Percentiles rank a stretch among this genome's conserved stretches.
phyloP scores from a whole-genome alignment of 805 yeast species.

The Kodamaea laetipori region DNA sequence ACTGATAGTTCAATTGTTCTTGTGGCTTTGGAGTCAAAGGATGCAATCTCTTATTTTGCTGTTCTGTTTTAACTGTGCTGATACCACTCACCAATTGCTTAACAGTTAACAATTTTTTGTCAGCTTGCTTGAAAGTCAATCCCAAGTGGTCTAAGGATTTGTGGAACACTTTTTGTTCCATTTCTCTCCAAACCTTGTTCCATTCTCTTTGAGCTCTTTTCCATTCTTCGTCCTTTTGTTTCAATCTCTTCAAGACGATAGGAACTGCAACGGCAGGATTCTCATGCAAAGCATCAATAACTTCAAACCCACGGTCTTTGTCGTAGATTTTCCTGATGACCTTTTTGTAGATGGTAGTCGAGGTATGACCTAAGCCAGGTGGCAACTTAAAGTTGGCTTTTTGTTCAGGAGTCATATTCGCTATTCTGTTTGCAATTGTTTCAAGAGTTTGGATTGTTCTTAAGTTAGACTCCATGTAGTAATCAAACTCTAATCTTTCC shows the following conservation, averaged over 20 bases:
- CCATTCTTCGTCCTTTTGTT: slow-evolving; percentile 99
- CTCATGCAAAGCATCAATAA: slow-evolving; percentile 92
- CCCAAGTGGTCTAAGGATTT: slow-evolving; percentile 96
- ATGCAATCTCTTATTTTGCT: slow-evolving; percentile 79
- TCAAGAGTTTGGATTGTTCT: slow-evolving; percentile 95
- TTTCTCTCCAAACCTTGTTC: slow-evolving; percentile 98
- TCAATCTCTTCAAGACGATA: slow-evolving; percentile 84
- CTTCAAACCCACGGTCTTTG: slow-evolving; percentile 93
- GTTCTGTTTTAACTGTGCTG: slow-evolving; percentile 89
- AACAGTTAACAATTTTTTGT: slow-evolving; percentile 85
- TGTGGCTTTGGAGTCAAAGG: slow-evolving; percentile 89
- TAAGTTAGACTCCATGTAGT: slow-evolving; percentile 89
- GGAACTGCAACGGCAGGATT: slow-evolving; percentile 96
- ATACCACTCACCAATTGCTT: slow-evolving; percentile 90
- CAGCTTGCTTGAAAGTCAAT: slow-evolving; percentile 93
- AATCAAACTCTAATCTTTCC: slow-evolving; percentile 96
- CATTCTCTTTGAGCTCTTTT: slow-evolving; percentile 96
- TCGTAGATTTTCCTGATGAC: slow-evolving; percentile 91
- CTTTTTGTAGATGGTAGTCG: slow-evolving; percentile 88
- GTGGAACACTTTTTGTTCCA: slow-evolving; percentile 92
- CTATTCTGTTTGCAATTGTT: slow-evolving; percentile 90
- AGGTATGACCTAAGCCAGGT: slow-evolving; percentile 90
- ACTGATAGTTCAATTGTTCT: slow-evolving; percentile 62
- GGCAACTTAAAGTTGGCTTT: slow-evolving; percentile 83
- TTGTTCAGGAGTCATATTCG: slow-evolving; percentile 90